Evolutionary conservation across 1,284 basidiomycete genomes (phyloP).

Genomic region (Coniophora puteana): DNA sequence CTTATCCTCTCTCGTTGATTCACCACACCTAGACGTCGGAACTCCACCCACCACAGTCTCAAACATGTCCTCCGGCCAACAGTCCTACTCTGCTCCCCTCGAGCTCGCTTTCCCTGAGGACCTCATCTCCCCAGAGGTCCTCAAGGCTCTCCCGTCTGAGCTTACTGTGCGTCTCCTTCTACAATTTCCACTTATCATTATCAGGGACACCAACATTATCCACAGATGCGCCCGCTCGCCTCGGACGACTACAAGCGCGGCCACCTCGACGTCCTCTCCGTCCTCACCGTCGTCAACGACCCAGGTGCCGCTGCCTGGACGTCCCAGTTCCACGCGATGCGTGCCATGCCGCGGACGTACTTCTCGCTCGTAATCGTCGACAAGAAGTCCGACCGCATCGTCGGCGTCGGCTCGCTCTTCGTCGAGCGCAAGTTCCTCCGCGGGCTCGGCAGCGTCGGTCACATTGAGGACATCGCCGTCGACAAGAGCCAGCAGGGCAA

Average conservation of each 20-base stretch:
- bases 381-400: slow-evolving; percentile 71
- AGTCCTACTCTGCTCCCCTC: slow-evolving; percentile 62
- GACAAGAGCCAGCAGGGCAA: slow-evolving; percentile 85
- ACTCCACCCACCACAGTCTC: no score
- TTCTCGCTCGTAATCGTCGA: slow-evolving; percentile 85
- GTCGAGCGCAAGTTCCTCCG: slow-evolving; percentile 93
- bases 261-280: slow-evolving; percentile 80
- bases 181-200: neutral
- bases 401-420: slow-evolving; percentile 83
- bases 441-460: slow-evolving; percentile 78
- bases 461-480: slow-evolving; percentile 98
- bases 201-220: neutral
- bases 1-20: no score
- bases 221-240: slow-evolving; percentile 89
- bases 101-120: slow-evolving; percentile 73
- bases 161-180: slow-evolving; percentile 28
- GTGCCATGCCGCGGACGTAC: slow-evolving; percentile 62
- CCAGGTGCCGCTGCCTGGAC: slow-evolving; percentile 69
- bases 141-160: slow-evolving; percentile 49
- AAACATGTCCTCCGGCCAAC: no score
- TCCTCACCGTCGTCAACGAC: slow-evolving; percentile 78
- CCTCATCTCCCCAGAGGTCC: slow-evolving; percentile 62
- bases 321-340: slow-evolving; percentile 63
- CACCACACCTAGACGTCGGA: no score
- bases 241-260: slow-evolving; percentile 82